phyloP scores from a whole-genome alignment of 2,329 filamentous ascomycete species.

The Cladophialophora exuberans region DNA sequence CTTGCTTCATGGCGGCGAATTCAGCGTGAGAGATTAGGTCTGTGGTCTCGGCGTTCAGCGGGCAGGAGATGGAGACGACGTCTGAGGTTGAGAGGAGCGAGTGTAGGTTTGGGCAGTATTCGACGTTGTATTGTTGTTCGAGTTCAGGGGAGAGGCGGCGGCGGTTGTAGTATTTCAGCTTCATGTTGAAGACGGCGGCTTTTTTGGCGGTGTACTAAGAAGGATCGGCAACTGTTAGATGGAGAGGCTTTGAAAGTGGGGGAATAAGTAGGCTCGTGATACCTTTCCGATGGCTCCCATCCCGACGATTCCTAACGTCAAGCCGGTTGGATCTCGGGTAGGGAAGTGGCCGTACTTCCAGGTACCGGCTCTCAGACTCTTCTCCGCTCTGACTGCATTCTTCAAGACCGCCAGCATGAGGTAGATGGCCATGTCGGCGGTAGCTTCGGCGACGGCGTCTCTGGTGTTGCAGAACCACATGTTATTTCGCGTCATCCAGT shows the following conservation, averaged over 20 bases:
- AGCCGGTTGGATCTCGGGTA: constrained; percentile 47
- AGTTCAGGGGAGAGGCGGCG: constrained; percentile 59
- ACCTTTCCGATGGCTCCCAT: constrained; percentile 53
- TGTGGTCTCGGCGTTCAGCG: constrained; percentile 12
- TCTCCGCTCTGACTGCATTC: constrained; percentile 49
- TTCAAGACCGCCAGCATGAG: constrained; percentile 52
- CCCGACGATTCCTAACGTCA: constrained; percentile 54
- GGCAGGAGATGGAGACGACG: constrained; percentile 30
- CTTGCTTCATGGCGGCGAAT: constrained; percentile 53
- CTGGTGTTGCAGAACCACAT: constrained; percentile 60
- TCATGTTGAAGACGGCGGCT: constrained; percentile 76
- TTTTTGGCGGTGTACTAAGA: constrained; percentile 51
- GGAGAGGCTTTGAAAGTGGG: background rate
- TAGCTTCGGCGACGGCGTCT: constrained; percentile 58
- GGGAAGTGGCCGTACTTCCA: constrained; percentile 46
- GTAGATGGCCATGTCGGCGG: constrained; percentile 57
- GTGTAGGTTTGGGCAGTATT: constrained; percentile 32
- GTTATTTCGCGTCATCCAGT: constrained; percentile 62
- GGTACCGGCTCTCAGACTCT: constrained; percentile 39
- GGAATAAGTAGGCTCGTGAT: background rate
- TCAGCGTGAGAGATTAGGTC: constrained; percentile 40
- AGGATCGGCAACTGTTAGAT: background rate
- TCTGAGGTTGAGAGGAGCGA: constrained; percentile 39
- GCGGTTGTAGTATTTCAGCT: constrained; percentile 74
- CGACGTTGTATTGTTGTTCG: constrained; percentile 42